A percentile compares a stretch with the other conserved stretches of the same genome.
phyloP scores from a whole-genome alignment of 805 yeast species.

The Torulaspora quercuum region DNA sequence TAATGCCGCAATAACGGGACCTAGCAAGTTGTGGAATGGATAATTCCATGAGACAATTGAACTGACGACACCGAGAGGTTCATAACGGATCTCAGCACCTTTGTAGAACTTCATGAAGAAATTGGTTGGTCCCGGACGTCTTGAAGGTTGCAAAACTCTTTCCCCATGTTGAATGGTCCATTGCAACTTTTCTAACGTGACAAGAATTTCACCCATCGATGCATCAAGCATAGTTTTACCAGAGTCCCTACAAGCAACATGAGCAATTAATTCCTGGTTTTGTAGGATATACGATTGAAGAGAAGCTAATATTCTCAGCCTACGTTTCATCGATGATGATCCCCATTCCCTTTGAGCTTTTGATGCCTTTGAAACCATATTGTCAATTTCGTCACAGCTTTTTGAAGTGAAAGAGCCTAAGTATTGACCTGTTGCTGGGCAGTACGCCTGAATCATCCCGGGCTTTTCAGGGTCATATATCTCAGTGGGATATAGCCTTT shows the following conservation, averaged over 20 bases:
- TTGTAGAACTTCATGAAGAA: conserved; percentile 77
- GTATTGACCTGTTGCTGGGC: conserved; percentile 95
- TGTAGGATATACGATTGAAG: conserved; percentile 66
- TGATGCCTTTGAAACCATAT: conserved; percentile 44
- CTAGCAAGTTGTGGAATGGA: conserved; percentile 91
- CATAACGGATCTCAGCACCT: conserved; percentile 89
- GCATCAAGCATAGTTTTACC: conserved; percentile 97
- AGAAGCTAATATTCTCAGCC: conserved; percentile 69
- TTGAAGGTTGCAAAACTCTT: conserved; percentile 60
- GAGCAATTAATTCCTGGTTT: conserved; percentile 81
- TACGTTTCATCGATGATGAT: conserved; percentile 52
- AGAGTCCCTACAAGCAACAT: conserved; percentile 93
- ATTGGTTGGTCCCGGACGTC: conserved; percentile 84
- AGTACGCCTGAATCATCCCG: conserved; percentile 69
- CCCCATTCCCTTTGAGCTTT: conserved; percentile 37
- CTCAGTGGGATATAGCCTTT: conserved; percentile 62
- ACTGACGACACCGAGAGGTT: conserved; percentile 82
- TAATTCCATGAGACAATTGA: conserved; percentile 97
- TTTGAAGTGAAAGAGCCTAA: conserved; percentile 69
- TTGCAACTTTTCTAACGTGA: conserved; percentile 84
- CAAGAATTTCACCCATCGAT: conserved; percentile 93
- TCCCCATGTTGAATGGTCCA: conserved; percentile 90
- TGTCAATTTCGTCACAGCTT: conserved; percentile 67
- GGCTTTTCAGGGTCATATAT: conserved; percentile 62
- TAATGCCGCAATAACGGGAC: conserved; percentile 84